A percentile compares a stretch with the other conserved stretches of the same genome.
Conservation (phyloP, 768 basidiomycete genomes). For the Kwoniella dejecticola region DNA sequence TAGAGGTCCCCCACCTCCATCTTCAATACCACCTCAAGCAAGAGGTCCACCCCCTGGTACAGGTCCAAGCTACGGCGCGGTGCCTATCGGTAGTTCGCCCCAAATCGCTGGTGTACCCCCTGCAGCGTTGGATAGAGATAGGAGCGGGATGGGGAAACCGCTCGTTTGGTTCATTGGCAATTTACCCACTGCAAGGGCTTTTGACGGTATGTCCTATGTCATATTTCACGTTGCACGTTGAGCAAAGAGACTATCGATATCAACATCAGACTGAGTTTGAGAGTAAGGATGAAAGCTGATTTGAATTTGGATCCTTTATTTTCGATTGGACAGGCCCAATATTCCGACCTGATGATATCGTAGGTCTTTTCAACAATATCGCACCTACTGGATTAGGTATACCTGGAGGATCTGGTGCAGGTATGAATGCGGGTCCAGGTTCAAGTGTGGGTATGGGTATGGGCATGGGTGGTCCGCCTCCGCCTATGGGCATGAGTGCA, state of each 20-base stretch:
- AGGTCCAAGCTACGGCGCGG: too few relatives aligned
- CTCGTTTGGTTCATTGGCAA: conserved; percentile 82
- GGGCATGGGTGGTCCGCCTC: conserved; percentile 10
- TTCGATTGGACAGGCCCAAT: conserved; percentile 67
- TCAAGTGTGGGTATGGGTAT: too few relatives aligned
- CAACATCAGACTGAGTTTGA: too few relatives aligned
- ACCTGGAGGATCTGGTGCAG: conserved; percentile 1
- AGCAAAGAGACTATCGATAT: too few relatives aligned
- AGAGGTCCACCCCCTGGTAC: conserved; percentile 4
- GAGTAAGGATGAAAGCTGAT: background rate
- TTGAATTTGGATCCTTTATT: background rate
- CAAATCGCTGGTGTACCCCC: background rate
- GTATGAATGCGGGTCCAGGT: background rate
- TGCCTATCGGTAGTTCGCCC: too few relatives aligned
- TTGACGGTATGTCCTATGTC: conserved; percentile 70
- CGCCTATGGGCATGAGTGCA: conserved; percentile 2
- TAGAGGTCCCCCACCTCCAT: conserved; percentile 46
- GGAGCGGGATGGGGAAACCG: conserved; percentile 57
- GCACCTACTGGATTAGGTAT: conserved; percentile 23
- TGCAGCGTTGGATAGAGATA: conserved; percentile 32
- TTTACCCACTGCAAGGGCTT: conserved; percentile 70
- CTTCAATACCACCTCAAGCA: background rate
- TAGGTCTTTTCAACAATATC: conserved; percentile 73
- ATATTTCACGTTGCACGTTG: conserved; percentile 18
- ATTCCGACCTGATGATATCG: conserved; percentile 85